phyloP scores from a whole-genome alignment of 345 rosid genomes.

The Acer saccharum region DNA sequence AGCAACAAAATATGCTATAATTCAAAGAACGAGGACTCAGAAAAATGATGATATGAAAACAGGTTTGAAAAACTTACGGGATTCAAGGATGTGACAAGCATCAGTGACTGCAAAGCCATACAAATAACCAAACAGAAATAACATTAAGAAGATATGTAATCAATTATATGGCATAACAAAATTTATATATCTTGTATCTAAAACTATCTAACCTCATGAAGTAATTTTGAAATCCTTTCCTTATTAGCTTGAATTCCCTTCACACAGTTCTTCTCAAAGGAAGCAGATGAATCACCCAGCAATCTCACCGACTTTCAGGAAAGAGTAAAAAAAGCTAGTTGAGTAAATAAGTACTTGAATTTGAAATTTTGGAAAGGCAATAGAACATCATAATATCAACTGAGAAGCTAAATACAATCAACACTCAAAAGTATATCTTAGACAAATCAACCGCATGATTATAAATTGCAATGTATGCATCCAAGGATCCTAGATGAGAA shows the following conservation, averaged over 20 bases:
- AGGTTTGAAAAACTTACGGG: constrained; percentile 62
- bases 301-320: constrained; percentile 69
- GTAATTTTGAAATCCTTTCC: constrained; percentile 85
- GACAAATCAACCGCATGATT: background rate
- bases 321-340: constrained; percentile 10
- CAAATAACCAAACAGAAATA: constrained; percentile 30
- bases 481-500: background rate
- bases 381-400: background rate
- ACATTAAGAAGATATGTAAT: constrained; percentile 10
- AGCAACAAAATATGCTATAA: constrained; percentile 4
- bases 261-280: constrained; percentile 91
- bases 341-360: constrained; percentile 9
- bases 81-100: constrained; percentile 97
- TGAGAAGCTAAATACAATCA: background rate
- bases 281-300: constrained; percentile 92
- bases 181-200: background rate
- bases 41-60: constrained; percentile 10
- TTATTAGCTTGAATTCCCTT: constrained; percentile 87
- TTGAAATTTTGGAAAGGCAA: background rate
- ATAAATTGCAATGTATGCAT: background rate
- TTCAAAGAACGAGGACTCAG: background rate
- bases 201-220: constrained; percentile 69
- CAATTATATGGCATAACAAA: background rate
- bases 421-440: background rate
- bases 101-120: constrained; percentile 68